A percentile compares a stretch with the other conserved stretches of the same genome.
phyloP scores from a whole-genome alignment of 441 rosid species.

The Bruguiera hainesii region DNA sequence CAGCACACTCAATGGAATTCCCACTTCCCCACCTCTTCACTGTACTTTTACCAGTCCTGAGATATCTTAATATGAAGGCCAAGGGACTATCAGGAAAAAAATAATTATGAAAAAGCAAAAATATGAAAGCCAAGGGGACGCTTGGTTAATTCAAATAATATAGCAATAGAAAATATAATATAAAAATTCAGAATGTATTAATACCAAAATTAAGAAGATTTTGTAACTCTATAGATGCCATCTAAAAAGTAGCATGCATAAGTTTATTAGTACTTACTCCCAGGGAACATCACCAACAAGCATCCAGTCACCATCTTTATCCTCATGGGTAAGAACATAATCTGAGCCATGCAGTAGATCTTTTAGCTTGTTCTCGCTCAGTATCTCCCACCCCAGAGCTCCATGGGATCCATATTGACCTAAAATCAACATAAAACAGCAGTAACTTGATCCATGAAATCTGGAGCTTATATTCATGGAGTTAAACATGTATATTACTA shows the following conservation, averaged over 20 bases:
- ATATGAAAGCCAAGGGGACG: too few species aligned
- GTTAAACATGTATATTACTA: constrained; percentile 1
- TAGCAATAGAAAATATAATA: too few species aligned
- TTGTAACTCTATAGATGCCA: neutral
- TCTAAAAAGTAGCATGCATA: neutral
- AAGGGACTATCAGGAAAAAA: too few species aligned
- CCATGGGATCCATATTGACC: constrained; percentile 66
- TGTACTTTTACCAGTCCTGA: too few species aligned
- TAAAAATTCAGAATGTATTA: too few species aligned
- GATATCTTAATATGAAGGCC: too few species aligned
- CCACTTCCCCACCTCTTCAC: too few species aligned
- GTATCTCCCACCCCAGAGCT: constrained; percentile 43
- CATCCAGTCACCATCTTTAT: constrained; percentile 82
- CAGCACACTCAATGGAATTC: too few species aligned
- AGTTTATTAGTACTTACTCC: constrained; percentile 47
- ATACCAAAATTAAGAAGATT: neutral
- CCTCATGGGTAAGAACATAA: constrained; percentile 69
- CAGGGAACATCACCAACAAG: constrained; percentile 84
- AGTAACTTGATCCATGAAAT: constrained; percentile 19
- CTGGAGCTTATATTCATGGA: constrained; percentile 8
- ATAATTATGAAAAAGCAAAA: too few species aligned
- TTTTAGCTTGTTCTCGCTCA: constrained; percentile 60
- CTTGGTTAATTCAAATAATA: too few species aligned
- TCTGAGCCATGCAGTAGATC: constrained; percentile 76
- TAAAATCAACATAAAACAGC: constrained; percentile 29